phyloP scores from a whole-genome alignment of 306 rosid species.

The Inga oerstediana region DNA sequence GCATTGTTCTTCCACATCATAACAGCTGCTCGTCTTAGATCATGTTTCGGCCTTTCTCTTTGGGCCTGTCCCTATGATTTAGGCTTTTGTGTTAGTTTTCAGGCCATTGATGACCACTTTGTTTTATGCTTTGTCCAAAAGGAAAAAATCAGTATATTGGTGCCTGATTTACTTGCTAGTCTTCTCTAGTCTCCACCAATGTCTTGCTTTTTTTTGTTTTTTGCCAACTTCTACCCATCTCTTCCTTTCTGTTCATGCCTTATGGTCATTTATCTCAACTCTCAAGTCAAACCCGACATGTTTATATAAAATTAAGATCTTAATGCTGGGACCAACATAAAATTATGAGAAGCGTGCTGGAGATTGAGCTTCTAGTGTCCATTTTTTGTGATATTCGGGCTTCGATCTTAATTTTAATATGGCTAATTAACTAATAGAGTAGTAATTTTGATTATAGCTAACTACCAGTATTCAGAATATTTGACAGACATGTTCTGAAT shows the following conservation, averaged over 20 bases:
- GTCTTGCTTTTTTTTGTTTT: neutral
- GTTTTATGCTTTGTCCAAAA: neutral
- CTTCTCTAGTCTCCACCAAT: neutral
- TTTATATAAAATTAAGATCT: neutral
- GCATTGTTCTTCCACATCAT: conserved; percentile 14
- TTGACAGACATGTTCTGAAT: too few species aligned
- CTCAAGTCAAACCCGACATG: neutral
- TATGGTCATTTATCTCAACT: neutral
- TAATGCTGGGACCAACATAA: neutral
- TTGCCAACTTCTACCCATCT: neutral
- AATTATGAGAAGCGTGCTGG: neutral
- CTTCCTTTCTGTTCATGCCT: neutral
- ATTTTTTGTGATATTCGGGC: neutral
- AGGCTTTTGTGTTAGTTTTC: neutral
- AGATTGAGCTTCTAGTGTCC: neutral
- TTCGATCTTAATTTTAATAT: neutral
- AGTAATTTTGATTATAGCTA: neutral
- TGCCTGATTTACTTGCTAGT: neutral
- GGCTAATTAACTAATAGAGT: neutral
- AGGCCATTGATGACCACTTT: neutral
- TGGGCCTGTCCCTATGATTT: neutral
- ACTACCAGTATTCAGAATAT: too few species aligned
- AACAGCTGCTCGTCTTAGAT: conserved; percentile 19
- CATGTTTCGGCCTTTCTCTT: neutral
- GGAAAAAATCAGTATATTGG: neutral